Percentiles rank a stretch among this genome's conserved stretches.
Conservation (phyloP, 2,329 filamentous ascomycete genomes). For the Aspergillus sp. region DNA sequence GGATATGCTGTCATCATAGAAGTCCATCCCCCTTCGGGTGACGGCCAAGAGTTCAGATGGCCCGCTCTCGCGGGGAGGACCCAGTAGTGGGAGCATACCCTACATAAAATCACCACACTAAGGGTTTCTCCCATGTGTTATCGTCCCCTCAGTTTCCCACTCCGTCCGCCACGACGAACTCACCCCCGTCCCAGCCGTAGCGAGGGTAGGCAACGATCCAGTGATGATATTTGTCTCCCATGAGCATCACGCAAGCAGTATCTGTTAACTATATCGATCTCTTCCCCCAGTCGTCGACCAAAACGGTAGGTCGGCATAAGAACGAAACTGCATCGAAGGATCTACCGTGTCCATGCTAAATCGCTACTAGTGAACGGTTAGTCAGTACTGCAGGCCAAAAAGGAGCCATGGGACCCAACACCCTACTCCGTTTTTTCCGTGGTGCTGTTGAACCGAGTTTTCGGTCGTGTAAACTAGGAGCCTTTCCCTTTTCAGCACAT, state of each 20-base stretch:
- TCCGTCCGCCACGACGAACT: not conserved
- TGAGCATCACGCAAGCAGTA: too few species aligned
- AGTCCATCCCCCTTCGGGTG: not conserved
- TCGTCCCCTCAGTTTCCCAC: conserved; percentile 8
- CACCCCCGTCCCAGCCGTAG: not conserved
- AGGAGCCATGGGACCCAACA: conserved; percentile 13
- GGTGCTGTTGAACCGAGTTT: conserved; percentile 14
- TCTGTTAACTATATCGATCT: not conserved
- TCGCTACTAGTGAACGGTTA: conserved; percentile 14
- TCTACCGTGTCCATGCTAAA: conserved; percentile 11
- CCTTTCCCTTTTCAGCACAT: conserved; percentile 13
- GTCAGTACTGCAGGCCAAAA: conserved; percentile 10
- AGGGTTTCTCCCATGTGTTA: conserved; percentile 8
- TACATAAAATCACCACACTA: conserved; percentile 6
- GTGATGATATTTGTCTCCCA: too few species aligned
- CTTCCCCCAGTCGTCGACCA: not conserved
- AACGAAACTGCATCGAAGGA: conserved; percentile 9
- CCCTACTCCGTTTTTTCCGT: conserved; percentile 12
- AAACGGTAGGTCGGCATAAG: conserved; percentile 6
- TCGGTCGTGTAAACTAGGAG: conserved; percentile 9
- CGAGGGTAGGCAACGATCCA: not conserved
- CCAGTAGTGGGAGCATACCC: conserved; percentile 1
- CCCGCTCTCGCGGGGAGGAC: conserved; percentile 12
- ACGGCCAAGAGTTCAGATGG: conserved; percentile 1
- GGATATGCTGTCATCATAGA: not conserved